phyloP scores from a whole-genome alignment of 306 rosid species.

The Neltuma alba region DNA sequence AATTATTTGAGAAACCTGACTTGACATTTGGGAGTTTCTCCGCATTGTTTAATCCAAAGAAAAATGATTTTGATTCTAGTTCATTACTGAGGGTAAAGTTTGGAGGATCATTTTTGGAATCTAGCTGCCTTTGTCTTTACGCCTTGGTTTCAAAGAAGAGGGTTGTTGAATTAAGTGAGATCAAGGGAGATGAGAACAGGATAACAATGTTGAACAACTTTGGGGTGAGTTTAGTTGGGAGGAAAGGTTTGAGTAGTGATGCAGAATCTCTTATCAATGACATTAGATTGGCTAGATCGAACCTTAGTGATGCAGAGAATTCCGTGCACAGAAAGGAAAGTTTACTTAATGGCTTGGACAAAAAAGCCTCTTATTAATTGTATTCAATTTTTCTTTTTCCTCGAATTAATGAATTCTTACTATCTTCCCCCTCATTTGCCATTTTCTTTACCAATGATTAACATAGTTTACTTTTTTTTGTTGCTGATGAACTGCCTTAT shows the following conservation, averaged over 20 bases:
- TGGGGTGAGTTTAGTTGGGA: slow-evolving; percentile 75
- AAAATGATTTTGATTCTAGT: slow-evolving; percentile 53
- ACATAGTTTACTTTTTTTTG: not conserved
- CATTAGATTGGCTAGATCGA: slow-evolving; percentile 54
- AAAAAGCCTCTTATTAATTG: slow-evolving; percentile 6
- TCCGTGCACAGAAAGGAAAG: slow-evolving; percentile 19
- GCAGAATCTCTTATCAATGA: slow-evolving; percentile 59
- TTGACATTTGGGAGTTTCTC: slow-evolving; percentile 69
- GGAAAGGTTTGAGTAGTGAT: slow-evolving; percentile 56
- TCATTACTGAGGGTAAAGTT: slow-evolving; percentile 64
- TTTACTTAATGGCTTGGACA: slow-evolving; percentile 32
- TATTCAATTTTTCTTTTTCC: not conserved
- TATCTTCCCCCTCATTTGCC: slow-evolving; percentile 3
- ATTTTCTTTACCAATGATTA: slow-evolving; percentile 2
- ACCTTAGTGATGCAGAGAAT: slow-evolving; percentile 33
- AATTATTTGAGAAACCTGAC: slow-evolving; percentile 66
- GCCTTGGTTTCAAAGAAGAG: slow-evolving; percentile 59
- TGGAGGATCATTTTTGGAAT: slow-evolving; percentile 48
- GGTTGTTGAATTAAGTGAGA: slow-evolving; percentile 57
- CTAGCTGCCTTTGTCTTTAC: slow-evolving; percentile 50
- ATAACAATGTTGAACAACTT: slow-evolving; percentile 57
- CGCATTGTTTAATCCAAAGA: slow-evolving; percentile 64
- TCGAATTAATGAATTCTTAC: slow-evolving; percentile 24
- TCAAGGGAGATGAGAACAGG: slow-evolving; percentile 62
- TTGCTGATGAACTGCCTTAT: slow-evolving; percentile 8